phyloP scores from a whole-genome alignment of 208 protist genomes.

The Borovskyia barvae region DNA sequence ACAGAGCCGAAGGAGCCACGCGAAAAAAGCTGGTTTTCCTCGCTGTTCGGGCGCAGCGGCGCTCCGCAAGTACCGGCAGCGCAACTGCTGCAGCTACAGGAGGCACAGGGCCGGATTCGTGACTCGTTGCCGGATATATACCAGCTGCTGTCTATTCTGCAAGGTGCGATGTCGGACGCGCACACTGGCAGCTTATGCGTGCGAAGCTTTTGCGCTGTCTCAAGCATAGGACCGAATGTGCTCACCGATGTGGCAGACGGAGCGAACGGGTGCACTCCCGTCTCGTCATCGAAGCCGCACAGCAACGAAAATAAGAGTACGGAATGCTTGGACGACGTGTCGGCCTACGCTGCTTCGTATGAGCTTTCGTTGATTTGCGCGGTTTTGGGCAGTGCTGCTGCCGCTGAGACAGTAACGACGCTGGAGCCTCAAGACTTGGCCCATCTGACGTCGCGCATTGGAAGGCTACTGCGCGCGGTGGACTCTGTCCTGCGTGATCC shows the following conservation, averaged over 20 bases:
- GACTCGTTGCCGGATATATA: conserved; percentile 40
- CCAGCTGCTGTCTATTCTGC: conserved; percentile 39
- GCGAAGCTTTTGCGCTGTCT: conserved; percentile 15
- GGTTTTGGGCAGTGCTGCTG: conserved; percentile 13
- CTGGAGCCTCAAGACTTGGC: conserved; percentile 13
- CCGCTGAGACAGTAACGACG: conserved; percentile 1
- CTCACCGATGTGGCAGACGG: no score
- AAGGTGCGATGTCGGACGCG: conserved; percentile 7
- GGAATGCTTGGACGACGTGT: conserved; percentile 14
- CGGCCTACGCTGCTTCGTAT: conserved; percentile 26
- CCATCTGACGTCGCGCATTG: conserved; percentile 8
- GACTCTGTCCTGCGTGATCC: conserved; percentile 9
- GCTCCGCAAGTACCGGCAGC: conserved; percentile 20
- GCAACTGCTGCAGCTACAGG: conserved; percentile 23
- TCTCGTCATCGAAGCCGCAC: no score
- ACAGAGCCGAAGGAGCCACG: neutral
- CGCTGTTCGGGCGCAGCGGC: conserved; percentile 33
- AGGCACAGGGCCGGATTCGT: conserved; percentile 29
- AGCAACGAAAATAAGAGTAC: no score
- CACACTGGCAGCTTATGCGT: conserved; percentile 8
- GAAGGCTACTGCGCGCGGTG: conserved; percentile 12
- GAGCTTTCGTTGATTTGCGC: conserved; percentile 21
- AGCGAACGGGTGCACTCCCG: no score
- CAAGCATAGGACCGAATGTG: conserved; percentile 9
- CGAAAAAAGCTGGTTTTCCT: conserved; percentile 47